phyloP scores from a whole-genome alignment of 345 rosid species.

The Rhizophora apiculata region DNA sequence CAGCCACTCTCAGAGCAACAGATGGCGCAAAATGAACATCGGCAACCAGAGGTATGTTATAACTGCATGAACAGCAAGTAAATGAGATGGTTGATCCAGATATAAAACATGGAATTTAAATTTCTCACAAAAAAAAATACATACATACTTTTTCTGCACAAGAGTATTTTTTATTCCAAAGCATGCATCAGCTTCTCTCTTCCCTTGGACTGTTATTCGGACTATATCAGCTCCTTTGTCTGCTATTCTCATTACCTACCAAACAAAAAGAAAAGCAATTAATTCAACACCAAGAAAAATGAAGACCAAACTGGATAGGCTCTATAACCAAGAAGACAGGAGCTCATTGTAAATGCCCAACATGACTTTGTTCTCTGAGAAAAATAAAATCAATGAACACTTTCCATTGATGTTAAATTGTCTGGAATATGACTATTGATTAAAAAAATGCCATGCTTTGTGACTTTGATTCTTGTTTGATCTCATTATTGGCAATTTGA shows the following conservation, averaged over 20 bases:
- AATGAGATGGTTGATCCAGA: conserved; percentile 14
- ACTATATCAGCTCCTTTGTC: conserved; percentile 92
- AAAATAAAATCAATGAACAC: not conserved
- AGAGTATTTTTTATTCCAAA: conserved; percentile 88
- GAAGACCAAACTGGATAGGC: not conserved
- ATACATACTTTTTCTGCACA: conserved; percentile 73
- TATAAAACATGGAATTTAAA: not conserved
- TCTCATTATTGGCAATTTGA: not conserved
- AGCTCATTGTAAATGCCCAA: not conserved
- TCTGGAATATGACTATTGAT: not conserved
- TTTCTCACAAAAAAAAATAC: conserved; percentile 1
- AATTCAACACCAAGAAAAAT: conserved; percentile 1
- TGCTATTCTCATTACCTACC: conserved; percentile 90
- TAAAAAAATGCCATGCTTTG: not conserved
- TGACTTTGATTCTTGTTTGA: not conserved
- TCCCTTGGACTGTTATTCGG: conserved; percentile 97
- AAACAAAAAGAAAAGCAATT: conserved; percentile 1
- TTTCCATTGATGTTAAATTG: not conserved
- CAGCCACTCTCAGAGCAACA: conserved; percentile 83
- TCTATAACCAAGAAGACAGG: not conserved
- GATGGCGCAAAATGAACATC: conserved; percentile 98
- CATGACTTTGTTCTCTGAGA: not conserved
- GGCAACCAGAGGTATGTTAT: conserved; percentile 92
- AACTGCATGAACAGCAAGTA: conserved; percentile 50
- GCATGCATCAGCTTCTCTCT: conserved; percentile 96